Evolutionary conservation across 768 basidiomycete genomes (phyloP).

Genomic region (Tylopilus vinaceipallidus): DNA sequence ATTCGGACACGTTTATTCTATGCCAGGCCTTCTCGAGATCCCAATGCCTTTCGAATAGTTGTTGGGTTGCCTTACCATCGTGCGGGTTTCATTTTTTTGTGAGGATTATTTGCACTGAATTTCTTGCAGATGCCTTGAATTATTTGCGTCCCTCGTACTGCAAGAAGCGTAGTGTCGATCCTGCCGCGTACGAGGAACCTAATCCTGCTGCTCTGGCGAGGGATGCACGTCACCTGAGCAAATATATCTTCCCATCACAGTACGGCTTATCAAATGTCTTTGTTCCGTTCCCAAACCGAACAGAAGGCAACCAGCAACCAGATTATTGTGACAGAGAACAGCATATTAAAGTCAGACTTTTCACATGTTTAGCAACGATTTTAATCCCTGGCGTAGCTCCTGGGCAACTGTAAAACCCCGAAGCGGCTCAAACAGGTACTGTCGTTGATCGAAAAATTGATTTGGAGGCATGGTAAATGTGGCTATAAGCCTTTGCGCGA

Average conservation of each 20-base stretch:
- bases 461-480: constrained; percentile 68
- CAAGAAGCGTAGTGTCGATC: constrained; percentile 28
- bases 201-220: constrained; percentile 47
- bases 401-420: constrained; percentile 66
- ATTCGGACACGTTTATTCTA: constrained; percentile 66
- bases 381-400: constrained; percentile 19
- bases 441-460: constrained; percentile 53
- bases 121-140: constrained; percentile 61
- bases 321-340: constrained; percentile 61
- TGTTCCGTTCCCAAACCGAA: constrained; percentile 16
- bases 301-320: constrained; percentile 36
- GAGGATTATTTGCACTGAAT: not conserved
- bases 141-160: constrained; percentile 46
- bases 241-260: constrained; percentile 84
- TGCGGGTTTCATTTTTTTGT: constrained; percentile 33
- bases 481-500: constrained; percentile 65
- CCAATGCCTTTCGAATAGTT: constrained; percentile 46
- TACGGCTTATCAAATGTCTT: constrained; percentile 69
- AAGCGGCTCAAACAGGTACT: constrained; percentile 61
- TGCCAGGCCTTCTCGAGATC: constrained; percentile 52
- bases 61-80: constrained; percentile 71
- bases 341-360: constrained; percentile 60
- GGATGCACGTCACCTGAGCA: constrained; percentile 62
- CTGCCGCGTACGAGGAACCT: constrained; percentile 38
- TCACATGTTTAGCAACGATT: not conserved